phyloP scores from a whole-genome alignment of 768 basidiomycete genomes.

The Rhizopogon salebrosus region DNA sequence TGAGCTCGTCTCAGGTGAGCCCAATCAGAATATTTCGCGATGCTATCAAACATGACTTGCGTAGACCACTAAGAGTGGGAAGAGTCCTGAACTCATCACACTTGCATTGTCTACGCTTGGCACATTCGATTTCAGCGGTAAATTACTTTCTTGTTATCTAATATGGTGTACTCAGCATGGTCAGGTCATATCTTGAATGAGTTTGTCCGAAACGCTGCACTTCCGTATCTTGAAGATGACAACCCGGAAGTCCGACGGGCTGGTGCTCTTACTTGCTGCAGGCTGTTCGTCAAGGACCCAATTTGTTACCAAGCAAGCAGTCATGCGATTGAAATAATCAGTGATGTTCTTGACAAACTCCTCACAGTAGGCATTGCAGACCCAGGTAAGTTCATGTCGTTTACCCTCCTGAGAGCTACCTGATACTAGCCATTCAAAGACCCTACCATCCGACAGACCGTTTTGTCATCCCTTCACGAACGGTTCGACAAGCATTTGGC shows the following conservation, averaged over 20 bases:
- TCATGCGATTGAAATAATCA: slow-evolving; percentile 94
- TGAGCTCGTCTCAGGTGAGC: slow-evolving; percentile 44
- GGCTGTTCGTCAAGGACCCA: slow-evolving; percentile 88
- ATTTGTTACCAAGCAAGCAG: slow-evolving; percentile 95
- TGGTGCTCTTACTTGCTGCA: slow-evolving; percentile 89
- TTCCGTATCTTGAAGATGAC: slow-evolving; percentile 94
- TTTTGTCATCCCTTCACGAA: slow-evolving; percentile 82
- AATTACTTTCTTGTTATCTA: slow-evolving; percentile 7
- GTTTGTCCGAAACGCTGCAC: slow-evolving; percentile 85
- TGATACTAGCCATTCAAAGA: slow-evolving; percentile 33
- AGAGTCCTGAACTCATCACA: slow-evolving; percentile 64
- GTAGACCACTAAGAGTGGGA: slow-evolving; percentile 46
- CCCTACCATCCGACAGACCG: slow-evolving; percentile 77
- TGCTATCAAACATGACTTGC: neutral
- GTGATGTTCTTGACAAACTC: slow-evolving; percentile 96
- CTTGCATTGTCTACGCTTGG: slow-evolving; percentile 86
- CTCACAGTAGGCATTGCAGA: slow-evolving; percentile 94
- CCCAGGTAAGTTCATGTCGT: slow-evolving; percentile 57
- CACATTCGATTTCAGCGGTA: slow-evolving; percentile 92
- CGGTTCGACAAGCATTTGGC: slow-evolving; percentile 96
- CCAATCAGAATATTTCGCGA: neutral
- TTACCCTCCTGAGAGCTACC: neutral
- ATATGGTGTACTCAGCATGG: neutral
- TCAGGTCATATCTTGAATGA: slow-evolving; percentile 91
- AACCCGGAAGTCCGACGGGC: slow-evolving; percentile 81